Evolutionary conservation across 495 filamentous ascomycete genomes (phyloP).

Genomic region (Xylaria palmicola): DNA sequence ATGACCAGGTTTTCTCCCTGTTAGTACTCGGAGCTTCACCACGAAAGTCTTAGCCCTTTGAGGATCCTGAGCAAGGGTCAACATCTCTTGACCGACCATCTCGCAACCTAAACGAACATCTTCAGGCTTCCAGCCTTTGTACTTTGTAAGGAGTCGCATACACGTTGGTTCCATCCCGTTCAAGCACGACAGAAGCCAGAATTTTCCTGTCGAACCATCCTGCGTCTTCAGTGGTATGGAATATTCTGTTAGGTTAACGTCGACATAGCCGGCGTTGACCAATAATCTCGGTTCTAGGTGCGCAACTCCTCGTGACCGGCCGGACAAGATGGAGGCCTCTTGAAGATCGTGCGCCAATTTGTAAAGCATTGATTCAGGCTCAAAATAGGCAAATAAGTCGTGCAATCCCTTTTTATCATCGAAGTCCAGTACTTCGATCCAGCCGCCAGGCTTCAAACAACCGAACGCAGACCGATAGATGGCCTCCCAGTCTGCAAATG

Average conservation of each 20-base stretch:
- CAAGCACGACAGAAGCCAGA: constrained; percentile 62
- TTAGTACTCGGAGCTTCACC: constrained; percentile 52
- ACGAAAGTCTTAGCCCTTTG: constrained; percentile 41
- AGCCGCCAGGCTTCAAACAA: constrained; percentile 63
- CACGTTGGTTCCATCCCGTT: constrained; percentile 64
- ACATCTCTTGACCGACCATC: constrained; percentile 52
- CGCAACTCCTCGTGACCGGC: constrained; percentile 48
- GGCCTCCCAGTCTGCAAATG: constrained; percentile 60
- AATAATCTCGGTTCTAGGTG: constrained; percentile 57
- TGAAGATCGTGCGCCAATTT: constrained; percentile 33
- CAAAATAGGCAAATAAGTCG: constrained; percentile 42
- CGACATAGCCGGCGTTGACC: constrained; percentile 58
- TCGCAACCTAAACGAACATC: constrained; percentile 57
- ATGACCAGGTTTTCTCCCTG: constrained; percentile 53
- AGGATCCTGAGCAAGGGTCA: constrained; percentile 44
- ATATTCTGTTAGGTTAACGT: constrained; percentile 54
- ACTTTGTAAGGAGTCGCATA: constrained; percentile 60
- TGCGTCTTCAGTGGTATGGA: constrained; percentile 59
- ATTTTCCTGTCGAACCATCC: constrained; percentile 60
- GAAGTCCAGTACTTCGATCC: constrained; percentile 62
- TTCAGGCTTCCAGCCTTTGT: constrained; percentile 55
- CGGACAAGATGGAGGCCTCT: constrained; percentile 43
- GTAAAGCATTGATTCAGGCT: constrained; percentile 37
- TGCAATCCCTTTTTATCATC: constrained; percentile 40
- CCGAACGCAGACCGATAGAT: constrained; percentile 61